A percentile compares a stretch with the other conserved stretches of the same genome.
phyloP scores from a whole-genome alignment of 176 grass and related monocot genomes.

The Typha latifolia region DNA sequence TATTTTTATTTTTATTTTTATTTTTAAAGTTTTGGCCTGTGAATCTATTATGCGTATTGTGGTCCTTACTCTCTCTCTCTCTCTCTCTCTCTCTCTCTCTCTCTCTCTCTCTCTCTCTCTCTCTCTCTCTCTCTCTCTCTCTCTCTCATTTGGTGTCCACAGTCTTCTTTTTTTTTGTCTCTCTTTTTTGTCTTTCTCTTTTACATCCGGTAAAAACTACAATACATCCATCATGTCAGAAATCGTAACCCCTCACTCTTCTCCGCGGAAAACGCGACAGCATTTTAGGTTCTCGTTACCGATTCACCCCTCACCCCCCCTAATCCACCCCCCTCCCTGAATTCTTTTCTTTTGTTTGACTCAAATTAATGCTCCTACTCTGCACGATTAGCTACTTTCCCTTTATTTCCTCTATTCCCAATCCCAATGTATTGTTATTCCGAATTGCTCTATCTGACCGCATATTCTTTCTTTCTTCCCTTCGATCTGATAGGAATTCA shows the following conservation, averaged over 20 bases:
- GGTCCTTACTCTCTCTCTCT: too few species aligned
- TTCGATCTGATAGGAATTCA: conserved; percentile 31
- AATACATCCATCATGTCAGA: neutral
- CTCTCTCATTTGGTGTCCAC: neutral
- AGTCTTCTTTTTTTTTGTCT: neutral
- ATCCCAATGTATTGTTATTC: neutral
- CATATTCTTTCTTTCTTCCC: neutral
- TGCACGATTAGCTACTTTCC: neutral
- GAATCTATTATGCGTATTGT: too few species aligned
- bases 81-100: too few species aligned
- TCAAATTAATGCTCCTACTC: neutral
- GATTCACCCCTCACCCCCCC: neutral
- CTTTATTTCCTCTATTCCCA: neutral
- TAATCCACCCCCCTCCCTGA: neutral
- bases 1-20: too few species aligned
- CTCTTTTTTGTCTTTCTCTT: neutral
- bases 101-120: too few species aligned
- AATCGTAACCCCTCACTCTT: neutral
- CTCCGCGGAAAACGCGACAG: neutral
- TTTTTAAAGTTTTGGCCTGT: too few species aligned
- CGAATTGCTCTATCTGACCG: neutral
- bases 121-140: too few species aligned
- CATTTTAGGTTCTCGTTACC: conserved; percentile 4
- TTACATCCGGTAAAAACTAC: neutral
- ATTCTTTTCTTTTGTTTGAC: conserved; percentile 3